A percentile compares a stretch with the other conserved stretches of the same genome.
phyloP scores from a whole-genome alignment of 2,329 filamentous ascomycete genomes.

The Claviceps purpurea region DNA sequence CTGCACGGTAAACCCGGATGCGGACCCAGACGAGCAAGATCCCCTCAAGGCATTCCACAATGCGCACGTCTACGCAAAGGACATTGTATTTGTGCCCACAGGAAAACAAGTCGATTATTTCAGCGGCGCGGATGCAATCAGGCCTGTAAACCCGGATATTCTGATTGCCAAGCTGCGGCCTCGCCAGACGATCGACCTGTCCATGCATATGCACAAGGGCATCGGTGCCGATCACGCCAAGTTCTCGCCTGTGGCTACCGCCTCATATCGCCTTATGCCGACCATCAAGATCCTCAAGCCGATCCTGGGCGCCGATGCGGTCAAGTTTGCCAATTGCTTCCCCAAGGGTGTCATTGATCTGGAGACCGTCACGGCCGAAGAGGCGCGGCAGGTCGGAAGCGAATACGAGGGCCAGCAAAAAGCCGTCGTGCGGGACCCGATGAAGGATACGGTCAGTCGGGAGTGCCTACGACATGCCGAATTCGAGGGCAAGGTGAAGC shows the following conservation, averaged over 20 bases:
- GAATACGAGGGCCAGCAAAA: constrained; percentile 65
- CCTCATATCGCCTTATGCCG: constrained; percentile 81
- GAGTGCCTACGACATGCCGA: constrained; percentile 86
- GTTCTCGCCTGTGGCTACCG: constrained; percentile 91
- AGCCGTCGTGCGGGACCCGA: constrained; percentile 75
- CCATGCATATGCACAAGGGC: constrained; percentile 91
- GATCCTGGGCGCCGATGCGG: constrained; percentile 74
- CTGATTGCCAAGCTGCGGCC: constrained; percentile 88
- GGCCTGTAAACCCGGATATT: constrained; percentile 79
- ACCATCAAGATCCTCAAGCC: constrained; percentile 72
- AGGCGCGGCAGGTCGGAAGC: constrained; percentile 44
- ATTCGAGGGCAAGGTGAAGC: constrained; percentile 89
- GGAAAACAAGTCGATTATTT: constrained; percentile 63
- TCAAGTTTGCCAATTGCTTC: constrained; percentile 85
- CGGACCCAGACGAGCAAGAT: constrained; percentile 60
- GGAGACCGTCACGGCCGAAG: constrained; percentile 54
- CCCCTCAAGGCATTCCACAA: constrained; percentile 75
- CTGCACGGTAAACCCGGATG: constrained; percentile 68
- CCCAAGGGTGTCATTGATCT: constrained; percentile 75
- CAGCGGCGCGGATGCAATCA: constrained; percentile 52
- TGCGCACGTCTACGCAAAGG: constrained; percentile 67
- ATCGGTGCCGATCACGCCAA: constrained; percentile 91
- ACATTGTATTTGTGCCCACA: constrained; percentile 63
- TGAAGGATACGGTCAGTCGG: constrained; percentile 89
- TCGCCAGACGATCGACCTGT: constrained; percentile 71